These are phyloP conservation scores for Teratosphaeria destructans DNA, from an alignment of 2,329 filamentous ascomycete species.

Conservation along the genomic window DNA sequence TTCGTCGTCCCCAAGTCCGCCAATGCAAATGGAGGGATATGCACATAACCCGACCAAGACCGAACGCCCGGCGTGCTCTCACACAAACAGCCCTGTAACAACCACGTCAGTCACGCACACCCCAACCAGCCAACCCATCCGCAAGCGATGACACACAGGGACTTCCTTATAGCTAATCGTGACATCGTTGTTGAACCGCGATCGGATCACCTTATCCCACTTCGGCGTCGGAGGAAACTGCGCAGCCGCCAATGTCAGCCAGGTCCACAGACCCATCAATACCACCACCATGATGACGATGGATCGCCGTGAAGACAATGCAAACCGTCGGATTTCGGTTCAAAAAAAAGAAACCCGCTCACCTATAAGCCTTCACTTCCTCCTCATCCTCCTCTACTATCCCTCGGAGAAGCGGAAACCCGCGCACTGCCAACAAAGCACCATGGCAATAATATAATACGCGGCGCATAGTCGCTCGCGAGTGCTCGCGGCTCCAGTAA, in stretches of 20 bases:
- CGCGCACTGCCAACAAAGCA: too few relatives aligned
- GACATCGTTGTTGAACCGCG: conserved; percentile 5
- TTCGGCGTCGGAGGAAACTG: conserved; percentile 7
- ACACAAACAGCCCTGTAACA: conserved; percentile 28
- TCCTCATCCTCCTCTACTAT: too few relatives aligned
- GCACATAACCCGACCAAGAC: conserved; percentile 35
- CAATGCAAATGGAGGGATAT: conserved; percentile 34
- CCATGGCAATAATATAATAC: too few relatives aligned
- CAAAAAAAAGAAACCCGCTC: too few relatives aligned
- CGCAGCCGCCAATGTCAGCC: background rate
- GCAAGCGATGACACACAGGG: background rate
- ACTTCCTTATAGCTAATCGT: conserved; percentile 11
- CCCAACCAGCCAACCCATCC: background rate
- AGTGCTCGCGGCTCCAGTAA: too few relatives aligned
- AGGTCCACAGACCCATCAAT: background rate
- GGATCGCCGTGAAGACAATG: too few relatives aligned
- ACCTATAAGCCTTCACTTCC: too few relatives aligned
- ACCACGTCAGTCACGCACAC: background rate
- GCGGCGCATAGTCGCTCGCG: too few relatives aligned
- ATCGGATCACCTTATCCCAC: conserved; percentile 1
- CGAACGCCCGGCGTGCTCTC: conserved; percentile 44
- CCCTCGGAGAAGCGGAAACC: too few relatives aligned
- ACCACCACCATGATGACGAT: background rate
- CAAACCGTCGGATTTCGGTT: too few relatives aligned
- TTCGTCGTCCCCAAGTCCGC: conserved; percentile 30